Evolutionary conservation across 768 basidiomycete species (phyloP).

Genomic region (Lactarius tabidus): DNA sequence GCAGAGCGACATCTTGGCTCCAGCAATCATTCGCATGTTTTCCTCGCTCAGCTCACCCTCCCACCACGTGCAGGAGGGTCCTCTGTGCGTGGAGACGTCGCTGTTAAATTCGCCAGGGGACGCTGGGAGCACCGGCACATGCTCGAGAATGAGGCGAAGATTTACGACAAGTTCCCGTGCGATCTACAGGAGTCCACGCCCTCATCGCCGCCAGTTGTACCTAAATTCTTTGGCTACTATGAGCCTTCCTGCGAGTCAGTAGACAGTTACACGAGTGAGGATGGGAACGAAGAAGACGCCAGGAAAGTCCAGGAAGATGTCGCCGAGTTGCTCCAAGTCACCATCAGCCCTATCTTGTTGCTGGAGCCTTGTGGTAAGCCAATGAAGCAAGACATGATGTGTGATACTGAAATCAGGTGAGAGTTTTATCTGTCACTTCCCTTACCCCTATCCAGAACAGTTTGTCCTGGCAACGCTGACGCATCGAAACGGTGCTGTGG

Average conservation of each 20-base stretch:
- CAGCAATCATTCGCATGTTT: constrained; percentile 53
- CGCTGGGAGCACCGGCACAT: constrained; percentile 6
- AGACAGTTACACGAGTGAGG: background rate
- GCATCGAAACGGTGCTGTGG: background rate
- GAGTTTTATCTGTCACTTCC: background rate
- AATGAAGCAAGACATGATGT: constrained; percentile 31
- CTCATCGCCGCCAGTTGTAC: constrained; percentile 49
- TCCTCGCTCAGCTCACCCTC: constrained; percentile 49
- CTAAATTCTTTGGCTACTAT: constrained; percentile 66
- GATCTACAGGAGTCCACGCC: constrained; percentile 49
- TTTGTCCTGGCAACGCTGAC: background rate
- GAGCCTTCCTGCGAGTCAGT: constrained; percentile 27
- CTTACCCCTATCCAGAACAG: too few species aligned
- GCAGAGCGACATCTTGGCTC: constrained; percentile 35
- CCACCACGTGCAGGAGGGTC: constrained; percentile 34
- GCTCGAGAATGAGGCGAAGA: constrained; percentile 38
- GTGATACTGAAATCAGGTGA: constrained; percentile 8
- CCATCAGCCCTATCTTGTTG: constrained; percentile 41
- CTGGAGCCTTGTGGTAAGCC: constrained; percentile 46
- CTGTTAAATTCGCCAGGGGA: constrained; percentile 29
- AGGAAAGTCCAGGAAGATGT: too few species aligned
- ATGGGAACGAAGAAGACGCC: background rate
- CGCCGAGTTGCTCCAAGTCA: background rate
- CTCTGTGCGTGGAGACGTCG: constrained; percentile 23
- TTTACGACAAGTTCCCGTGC: constrained; percentile 43